Base-by-base conservation (phyloP, 2,329 filamentous ascomycete genomes). In the Clathrospora elynae region DNA sequence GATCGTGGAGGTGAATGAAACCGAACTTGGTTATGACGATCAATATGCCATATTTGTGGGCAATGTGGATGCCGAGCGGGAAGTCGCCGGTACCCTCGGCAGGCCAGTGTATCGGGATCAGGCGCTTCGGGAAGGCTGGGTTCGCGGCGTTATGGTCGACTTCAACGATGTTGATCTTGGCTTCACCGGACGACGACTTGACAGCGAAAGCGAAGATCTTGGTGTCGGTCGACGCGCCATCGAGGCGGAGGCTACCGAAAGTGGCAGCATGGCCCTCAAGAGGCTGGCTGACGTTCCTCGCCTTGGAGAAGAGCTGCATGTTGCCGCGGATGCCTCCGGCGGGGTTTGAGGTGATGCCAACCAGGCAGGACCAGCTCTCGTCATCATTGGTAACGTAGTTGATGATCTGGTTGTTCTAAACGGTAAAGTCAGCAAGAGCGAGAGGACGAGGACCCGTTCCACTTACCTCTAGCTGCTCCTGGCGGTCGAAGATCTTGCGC, bases 11-110 rank as follows among this genome's bases (percentile, higher is more conserved):
- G 74, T 99, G 93, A 62, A 99, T 97, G 75, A 97, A 99, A 38
- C 93, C 93, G 66, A 96, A 99, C 73, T 99, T 99, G 43, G 93
- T 99, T 51, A 99, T 90, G 64, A 99, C 84, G 74, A 96, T 96
- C 64, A 99, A 86, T 67, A 99, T 85, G 65, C 91, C 92, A 73
- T 99, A 99, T 75, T 93, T 95, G 65, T 90, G 85, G 3, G 93
- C 97, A 32, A 99, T 86, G 74, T 99, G 95, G 76, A 99, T 93
- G 12, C 92, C 91, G 42, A 99, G 93, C 2, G 95, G 93, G 78
- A 99, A 99, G 70, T 99, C 93, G 71, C 93, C 96, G 53, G 86
- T 87, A 8, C 93, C 93, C 74, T 99, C 93, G 32, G 89, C 83
- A 1, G 93, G 93, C 80, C 97, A 99, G 78, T 93, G 97, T 48